These are phyloP conservation scores for Allium cepa DNA, from an alignment of 106 monocot species.

Conservation along the genomic window DNA sequence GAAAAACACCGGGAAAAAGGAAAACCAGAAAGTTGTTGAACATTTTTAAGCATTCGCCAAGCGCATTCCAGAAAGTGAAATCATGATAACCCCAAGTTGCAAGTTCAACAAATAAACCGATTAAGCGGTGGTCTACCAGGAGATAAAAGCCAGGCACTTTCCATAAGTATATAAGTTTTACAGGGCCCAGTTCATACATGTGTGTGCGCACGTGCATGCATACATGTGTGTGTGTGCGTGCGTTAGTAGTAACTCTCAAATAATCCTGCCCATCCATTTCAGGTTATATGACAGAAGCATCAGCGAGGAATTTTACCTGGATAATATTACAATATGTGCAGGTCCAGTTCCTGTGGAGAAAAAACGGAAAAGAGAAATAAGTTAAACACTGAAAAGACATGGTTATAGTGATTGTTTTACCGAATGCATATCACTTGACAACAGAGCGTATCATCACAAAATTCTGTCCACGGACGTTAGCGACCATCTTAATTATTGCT, in stretches of 20 bases:
- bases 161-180: neutral
- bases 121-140: neutral
- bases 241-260: neutral
- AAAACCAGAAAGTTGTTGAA: too few species aligned
- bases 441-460: too few species aligned
- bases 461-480: too few species aligned
- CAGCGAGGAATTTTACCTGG: slow-evolving; percentile 9
- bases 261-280: neutral
- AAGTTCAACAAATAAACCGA: too few species aligned
- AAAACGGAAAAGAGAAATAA: neutral
- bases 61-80: too few species aligned
- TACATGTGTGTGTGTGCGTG: neutral
- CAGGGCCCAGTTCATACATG: neutral
- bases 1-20: too few species aligned
- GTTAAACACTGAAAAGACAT: too few species aligned
- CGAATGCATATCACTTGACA: too few species aligned
- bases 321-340: slow-evolving; percentile 23
- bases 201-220: neutral
- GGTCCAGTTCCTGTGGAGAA: slow-evolving; percentile 15
- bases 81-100: too few species aligned
- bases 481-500: too few species aligned
- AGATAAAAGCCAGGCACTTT: neutral
- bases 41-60: too few species aligned
- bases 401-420: too few species aligned
- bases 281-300: neutral